Percentiles rank a stretch among this genome's conserved stretches.
Conservation (phyloP, 129 eudicot genomes). For the Lonicera japonica region DNA sequence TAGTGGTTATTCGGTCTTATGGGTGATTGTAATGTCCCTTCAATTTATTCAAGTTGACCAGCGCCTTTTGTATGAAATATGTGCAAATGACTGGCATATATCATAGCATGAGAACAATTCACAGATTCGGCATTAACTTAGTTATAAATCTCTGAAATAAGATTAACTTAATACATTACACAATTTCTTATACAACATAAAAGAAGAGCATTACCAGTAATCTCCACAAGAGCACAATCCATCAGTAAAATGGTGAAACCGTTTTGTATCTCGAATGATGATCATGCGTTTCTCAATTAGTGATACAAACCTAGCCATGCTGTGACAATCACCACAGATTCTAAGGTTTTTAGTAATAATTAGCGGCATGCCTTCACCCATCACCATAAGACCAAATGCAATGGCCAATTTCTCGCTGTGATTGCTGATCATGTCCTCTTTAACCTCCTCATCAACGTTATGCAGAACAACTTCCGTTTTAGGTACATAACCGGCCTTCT, state of each 20-base stretch:
- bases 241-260: conserved; percentile 44
- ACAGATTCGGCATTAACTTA: background rate
- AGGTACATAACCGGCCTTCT: conserved; percentile 30
- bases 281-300: conserved; percentile 33
- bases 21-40: background rate
- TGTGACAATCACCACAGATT: conserved; percentile 49
- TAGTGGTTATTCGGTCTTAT: too few species aligned
- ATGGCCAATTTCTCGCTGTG: conserved; percentile 54
- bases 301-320: conserved; percentile 41
- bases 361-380: conserved; percentile 24
- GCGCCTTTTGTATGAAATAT: too few species aligned
- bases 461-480: conserved; percentile 32
- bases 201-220: conserved; percentile 30
- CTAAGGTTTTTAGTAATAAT: conserved; percentile 42
- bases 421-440: conserved; percentile 31
- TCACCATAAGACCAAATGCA: conserved; percentile 43
- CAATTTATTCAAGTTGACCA: too few species aligned
- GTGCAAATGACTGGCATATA: too few species aligned
- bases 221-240: conserved; percentile 50
- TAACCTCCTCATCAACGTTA: conserved; percentile 39
- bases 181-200: background rate
- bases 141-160: too few species aligned
- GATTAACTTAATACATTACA: background rate
- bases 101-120: background rate
- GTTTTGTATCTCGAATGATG: conserved; percentile 39